Base-by-base conservation (phyloP, 805 yeast species). In the Yarrowia sp. region DNA sequence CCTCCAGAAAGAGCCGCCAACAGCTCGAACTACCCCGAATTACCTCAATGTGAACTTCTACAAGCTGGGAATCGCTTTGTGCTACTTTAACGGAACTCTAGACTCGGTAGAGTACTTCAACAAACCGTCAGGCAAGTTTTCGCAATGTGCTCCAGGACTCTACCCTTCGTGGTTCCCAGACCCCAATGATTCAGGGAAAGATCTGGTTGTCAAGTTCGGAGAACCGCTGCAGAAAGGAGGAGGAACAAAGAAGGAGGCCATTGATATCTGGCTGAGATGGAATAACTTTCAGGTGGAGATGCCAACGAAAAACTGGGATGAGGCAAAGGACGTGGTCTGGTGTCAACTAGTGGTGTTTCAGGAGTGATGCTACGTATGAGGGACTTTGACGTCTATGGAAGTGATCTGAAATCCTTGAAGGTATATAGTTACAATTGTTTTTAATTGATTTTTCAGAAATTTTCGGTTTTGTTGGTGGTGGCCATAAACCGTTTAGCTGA, bases 161-260 rank as follows among this genome's bases (percentile, higher is more conserved):
- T 53, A 55, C 3, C 69, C 70, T 0, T 10, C 36, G 1, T 19
- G 67, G 9, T 49, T 74, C 2, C 78, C 79, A 0, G 72, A 74
- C 1, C 71, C 69, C 0, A 58, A 64, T 0, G 59, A 70, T 5
- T 77, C 79, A 0, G 83, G 79, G 1, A 73, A 72, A 61, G 70
- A 73, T 2, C 67, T 81, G 3, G 78, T 81, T 4, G 74, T 72
- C 22, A 69, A 22, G 46, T 76, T 78, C 67, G 83, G 83, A 0
- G 84, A 81, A 68, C 84, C 84, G 0, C 12, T 69, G 14, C 81
- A 80, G 61, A 81, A 81, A 70, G 83, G 82, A 3, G 83, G 83
- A n/a, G 83, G 83, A 0, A 42, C 73, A 10, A 49, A 69, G 10
- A 63, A 71, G 8, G 56, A 63, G 48, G 73, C 73, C n/a, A 75